Evolutionary conservation across 768 basidiomycete species (phyloP).

Genomic region (Boletus sensibilis): DNA sequence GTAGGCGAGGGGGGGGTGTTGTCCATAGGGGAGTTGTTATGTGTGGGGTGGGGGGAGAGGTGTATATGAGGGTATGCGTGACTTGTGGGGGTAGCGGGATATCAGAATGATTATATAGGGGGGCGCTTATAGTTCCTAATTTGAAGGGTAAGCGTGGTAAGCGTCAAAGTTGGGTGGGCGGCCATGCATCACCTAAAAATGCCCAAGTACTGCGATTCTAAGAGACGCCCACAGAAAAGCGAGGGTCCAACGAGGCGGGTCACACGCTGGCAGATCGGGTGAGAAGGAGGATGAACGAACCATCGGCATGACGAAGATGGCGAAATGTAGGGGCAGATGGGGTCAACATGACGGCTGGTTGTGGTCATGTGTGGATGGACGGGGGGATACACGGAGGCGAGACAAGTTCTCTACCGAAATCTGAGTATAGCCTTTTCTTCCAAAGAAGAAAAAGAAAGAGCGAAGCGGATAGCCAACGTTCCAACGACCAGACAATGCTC

Average conservation of each 20-base stretch:
- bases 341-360: background rate
- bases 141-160: slow-evolving; percentile 5
- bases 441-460: background rate
- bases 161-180: slow-evolving; percentile 8
- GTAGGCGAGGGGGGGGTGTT: background rate
- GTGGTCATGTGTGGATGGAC: background rate
- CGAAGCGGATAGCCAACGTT: background rate
- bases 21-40: slow-evolving; percentile 8
- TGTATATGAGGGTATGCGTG: slow-evolving; percentile 6
- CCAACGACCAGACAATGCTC: background rate
- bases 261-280: slow-evolving; percentile 2
- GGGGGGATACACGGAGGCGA: background rate
- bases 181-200: slow-evolving; percentile 1
- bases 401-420: slow-evolving; percentile 11
- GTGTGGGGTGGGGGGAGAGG: background rate
- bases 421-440: slow-evolving; percentile 7
- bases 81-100: slow-evolving; percentile 2
- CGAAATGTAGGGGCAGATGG: background rate
- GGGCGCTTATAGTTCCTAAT: slow-evolving; percentile 6
- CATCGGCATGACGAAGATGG: slow-evolving; percentile 4
- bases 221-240: slow-evolving; percentile 12
- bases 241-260: slow-evolving; percentile 1
- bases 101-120: slow-evolving; percentile 21
- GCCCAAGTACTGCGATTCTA: background rate
- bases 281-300: background rate